Percentiles rank a stretch among this genome's conserved stretches.
These are phyloP conservation scores for Musa troglodytarum DNA, from an alignment of 176 grass and related monocot species.

Conservation along the genomic window DNA sequence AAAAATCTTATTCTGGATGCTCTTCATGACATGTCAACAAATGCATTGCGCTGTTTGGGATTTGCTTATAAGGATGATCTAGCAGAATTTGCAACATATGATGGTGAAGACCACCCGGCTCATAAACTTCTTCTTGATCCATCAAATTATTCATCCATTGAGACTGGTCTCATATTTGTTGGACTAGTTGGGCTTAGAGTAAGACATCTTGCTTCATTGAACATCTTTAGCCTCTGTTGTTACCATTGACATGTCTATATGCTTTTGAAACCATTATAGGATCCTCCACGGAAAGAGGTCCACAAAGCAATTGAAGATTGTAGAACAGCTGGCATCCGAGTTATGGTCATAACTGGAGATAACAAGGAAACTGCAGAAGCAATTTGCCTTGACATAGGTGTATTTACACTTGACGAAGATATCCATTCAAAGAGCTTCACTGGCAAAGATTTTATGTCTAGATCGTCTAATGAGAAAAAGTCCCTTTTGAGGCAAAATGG, in stretches of 20 bases:
- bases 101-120: constrained; percentile 88
- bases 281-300: constrained; percentile 94
- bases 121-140: constrained; percentile 90
- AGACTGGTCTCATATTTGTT: constrained; percentile 68
- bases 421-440: constrained; percentile 75
- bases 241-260: too few relatives aligned
- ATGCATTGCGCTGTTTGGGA: constrained; percentile 83
- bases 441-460: constrained; percentile 77
- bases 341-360: constrained; percentile 98
- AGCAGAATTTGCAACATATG: constrained; percentile 65
- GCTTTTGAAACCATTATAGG: constrained; percentile 24
- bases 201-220: constrained; percentile 8
- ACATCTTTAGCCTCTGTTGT: too few relatives aligned
- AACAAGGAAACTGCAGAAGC: constrained; percentile 98
- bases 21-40: constrained; percentile 81
- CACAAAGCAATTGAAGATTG: constrained; percentile 91
- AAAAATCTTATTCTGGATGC: constrained; percentile 45
- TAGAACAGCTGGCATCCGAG: constrained; percentile 79
- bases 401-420: constrained; percentile 63
- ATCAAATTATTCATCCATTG: constrained; percentile 75
- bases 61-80: constrained; percentile 92
- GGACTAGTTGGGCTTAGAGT: constrained; percentile 84
- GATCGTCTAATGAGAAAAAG: constrained; percentile 50
- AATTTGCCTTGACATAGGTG: constrained; percentile 87
- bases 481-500: constrained; percentile 45